Evolutionary conservation across 176 grass and related monocot genomes (phyloP), one percentile per base, ranked within the genome.

Genomic region (Carex pumila): DNA sequence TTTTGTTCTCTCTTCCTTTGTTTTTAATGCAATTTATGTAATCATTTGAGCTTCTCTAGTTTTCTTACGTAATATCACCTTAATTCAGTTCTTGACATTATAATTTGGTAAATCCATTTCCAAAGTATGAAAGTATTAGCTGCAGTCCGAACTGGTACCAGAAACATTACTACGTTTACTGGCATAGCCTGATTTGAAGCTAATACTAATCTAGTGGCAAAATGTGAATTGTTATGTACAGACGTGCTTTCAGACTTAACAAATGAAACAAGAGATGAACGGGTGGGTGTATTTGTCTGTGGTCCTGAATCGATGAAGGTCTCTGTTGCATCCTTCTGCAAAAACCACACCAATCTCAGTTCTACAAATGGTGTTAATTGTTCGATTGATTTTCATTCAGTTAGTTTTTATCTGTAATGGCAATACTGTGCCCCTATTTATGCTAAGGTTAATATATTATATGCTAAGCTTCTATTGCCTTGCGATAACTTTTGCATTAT

Each of bases 251-350:
- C 70, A 17, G 85, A 87, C 57, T 80, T 80, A 4, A 57, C 61
- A 30, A 57, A 13, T 5, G 73, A 60, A 83, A 80, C 17, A 66
- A 83, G 61, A 74, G 84, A 84, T 11, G 45, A 56, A 57, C 61
- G 52, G 55, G 53, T 90, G 0, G 88, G 88, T 32, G 73, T 90
- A 31, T 90, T 90, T 74, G 88, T 87, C 7, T 87, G 85, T 57
- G 88, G 88, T n/a, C 88, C 88, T 11, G 61, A 70, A 72, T 87
- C 85, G 14, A 90, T 90, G 88, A 66, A 81, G 52, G 54, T 83
- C 52, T 87, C 88, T 31, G 85, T 80, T 14, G 88, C 88, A 79
- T 81, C 64, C 73, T 90, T 90, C 69, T 87, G 63, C 54, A 90
- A 76, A 87, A 65, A 13, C 55, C 21, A 56, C 63, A 50, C 8